Percentiles rank a stretch among this genome's conserved stretches.
Conservation (phyloP, 345 rosid genomes). For the Arabidopsis suecica region DNA sequence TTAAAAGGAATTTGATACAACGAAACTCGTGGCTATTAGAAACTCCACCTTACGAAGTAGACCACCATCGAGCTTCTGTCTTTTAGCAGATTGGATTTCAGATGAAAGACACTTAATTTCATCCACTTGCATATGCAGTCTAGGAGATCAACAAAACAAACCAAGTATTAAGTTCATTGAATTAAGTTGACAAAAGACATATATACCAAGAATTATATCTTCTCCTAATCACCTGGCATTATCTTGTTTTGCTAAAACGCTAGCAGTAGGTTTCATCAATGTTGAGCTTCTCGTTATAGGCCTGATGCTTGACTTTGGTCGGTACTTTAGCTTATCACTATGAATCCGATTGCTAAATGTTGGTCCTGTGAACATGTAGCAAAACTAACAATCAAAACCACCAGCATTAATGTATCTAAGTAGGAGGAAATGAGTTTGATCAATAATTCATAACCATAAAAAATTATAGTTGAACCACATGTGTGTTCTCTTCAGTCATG, state of each 20-base stretch:
- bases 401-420: not conserved
- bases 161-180: not conserved
- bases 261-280: slow-evolving; percentile 93
- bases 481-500: not conserved
- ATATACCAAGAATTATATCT: not conserved
- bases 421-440: not conserved
- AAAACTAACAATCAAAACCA: not conserved
- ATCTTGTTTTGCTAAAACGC: slow-evolving; percentile 84
- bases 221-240: slow-evolving; percentile 57
- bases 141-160: slow-evolving; percentile 31
- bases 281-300: slow-evolving; percentile 75
- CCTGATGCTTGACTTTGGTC: slow-evolving; percentile 49
- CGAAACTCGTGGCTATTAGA: not conserved
- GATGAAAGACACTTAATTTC: slow-evolving; percentile 51
- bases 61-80: slow-evolving; percentile 96
- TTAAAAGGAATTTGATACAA: slow-evolving; percentile 5
- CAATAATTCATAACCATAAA: not conserved
- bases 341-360: slow-evolving; percentile 46
- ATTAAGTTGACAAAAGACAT: not conserved
- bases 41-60: slow-evolving; percentile 66
- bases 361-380: slow-evolving; percentile 49
- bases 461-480: not conserved
- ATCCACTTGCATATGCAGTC: slow-evolving; percentile 38
- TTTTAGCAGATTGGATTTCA: slow-evolving; percentile 90
- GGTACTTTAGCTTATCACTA: slow-evolving; percentile 48